phyloP scores from a whole-genome alignment of 441 rosid genomes.

The Adansonia grandidieri region DNA sequence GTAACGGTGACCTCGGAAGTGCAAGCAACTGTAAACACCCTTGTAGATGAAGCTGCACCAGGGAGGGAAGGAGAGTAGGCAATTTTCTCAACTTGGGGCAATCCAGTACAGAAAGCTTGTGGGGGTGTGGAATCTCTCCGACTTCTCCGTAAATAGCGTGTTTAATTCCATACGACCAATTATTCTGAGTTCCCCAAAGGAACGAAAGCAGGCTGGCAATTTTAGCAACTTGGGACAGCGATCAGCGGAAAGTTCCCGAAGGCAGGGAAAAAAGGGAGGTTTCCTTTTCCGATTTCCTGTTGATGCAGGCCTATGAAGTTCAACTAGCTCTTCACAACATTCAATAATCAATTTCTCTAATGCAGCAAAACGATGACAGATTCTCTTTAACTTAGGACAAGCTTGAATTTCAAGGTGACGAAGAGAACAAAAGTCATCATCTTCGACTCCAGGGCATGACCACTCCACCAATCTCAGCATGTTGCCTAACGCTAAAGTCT shows the following conservation, averaged over 20 bases:
- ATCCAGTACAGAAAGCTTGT: background rate
- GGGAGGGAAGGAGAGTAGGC: background rate
- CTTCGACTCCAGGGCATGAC: slow-evolving; percentile 9
- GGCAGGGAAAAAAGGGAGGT: slow-evolving; percentile 26
- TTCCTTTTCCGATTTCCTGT: background rate
- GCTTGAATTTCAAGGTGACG: background rate
- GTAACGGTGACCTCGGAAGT: background rate
- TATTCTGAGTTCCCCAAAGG: slow-evolving; percentile 25
- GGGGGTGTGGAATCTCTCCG: background rate
- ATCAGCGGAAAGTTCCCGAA: slow-evolving; percentile 28
- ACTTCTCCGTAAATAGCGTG: background rate
- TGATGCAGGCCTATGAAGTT: background rate
- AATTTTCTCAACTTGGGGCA: slow-evolving; percentile 13
- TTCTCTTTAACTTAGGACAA: slow-evolving; percentile 6
- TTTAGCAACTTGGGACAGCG: slow-evolving; percentile 29
- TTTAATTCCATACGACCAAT: background rate
- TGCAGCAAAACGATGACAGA: slow-evolving; percentile 4
- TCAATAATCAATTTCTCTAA: background rate
- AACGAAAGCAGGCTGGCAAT: slow-evolving; percentile 19
- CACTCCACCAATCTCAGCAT: background rate
- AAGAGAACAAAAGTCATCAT: slow-evolving; percentile 23
- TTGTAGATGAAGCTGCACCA: background rate
- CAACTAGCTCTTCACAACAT: slow-evolving; percentile 21
- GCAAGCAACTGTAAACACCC: background rate
- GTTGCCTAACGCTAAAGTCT: background rate